Evolutionary conservation across 1,284 basidiomycete genomes (phyloP).

Genomic region (Rhodotorula sp.): DNA sequence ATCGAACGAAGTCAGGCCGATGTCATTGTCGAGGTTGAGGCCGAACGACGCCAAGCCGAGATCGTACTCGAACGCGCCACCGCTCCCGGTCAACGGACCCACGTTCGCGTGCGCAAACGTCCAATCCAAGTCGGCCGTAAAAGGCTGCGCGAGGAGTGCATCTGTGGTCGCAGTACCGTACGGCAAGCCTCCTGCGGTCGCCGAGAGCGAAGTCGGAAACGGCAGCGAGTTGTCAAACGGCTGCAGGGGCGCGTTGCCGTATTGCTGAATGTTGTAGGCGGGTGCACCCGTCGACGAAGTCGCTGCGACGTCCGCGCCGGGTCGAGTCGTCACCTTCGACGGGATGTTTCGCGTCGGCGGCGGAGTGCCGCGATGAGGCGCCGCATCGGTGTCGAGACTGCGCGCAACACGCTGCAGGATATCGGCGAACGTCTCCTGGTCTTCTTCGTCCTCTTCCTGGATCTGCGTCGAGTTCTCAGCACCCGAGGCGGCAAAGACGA

Average conservation of each 20-base stretch:
- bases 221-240: background rate
- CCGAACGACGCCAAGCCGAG: background rate
- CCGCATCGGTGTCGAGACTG: conserved; percentile 33
- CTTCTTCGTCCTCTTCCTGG: conserved; percentile 20
- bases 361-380: conserved; percentile 38
- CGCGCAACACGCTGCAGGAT: conserved; percentile 37
- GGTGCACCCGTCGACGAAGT: background rate
- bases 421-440: conserved; percentile 36
- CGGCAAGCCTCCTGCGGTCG: too few species aligned
- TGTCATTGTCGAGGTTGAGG: background rate
- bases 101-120: background rate
- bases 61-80: conserved; percentile 4
- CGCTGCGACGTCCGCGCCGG: background rate
- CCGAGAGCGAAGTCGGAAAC: conserved; percentile 1
- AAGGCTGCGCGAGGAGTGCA: background rate
- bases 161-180: background rate
- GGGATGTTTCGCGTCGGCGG: conserved; percentile 41
- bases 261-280: background rate
- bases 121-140: background rate
- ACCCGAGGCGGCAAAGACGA: conserved; percentile 28
- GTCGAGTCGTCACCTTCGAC: conserved; percentile 1
- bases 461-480: background rate
- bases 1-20: background rate
- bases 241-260: background rate
- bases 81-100: background rate